These are phyloP conservation scores for Lactarius vividus DNA, from an alignment of 768 basidiomycete genomes.

Conservation along the genomic window DNA sequence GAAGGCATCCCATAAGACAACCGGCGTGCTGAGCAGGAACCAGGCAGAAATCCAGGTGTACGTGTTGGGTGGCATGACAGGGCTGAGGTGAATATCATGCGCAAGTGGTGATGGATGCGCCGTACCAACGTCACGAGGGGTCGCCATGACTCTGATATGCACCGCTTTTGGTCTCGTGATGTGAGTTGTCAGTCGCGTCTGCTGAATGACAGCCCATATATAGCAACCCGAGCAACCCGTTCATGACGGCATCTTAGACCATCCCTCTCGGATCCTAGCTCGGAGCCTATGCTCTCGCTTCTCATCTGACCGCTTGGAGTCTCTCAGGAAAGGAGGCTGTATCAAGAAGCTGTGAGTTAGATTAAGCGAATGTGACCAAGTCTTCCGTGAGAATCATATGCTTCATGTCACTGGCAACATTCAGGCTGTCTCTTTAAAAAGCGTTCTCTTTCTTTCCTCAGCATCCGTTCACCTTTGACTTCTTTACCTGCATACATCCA, in stretches of 20 bases:
- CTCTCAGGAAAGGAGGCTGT: neutral
- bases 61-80: constrained; percentile 32
- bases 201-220: neutral
- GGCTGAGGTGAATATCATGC: neutral
- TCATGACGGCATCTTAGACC: neutral
- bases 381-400: neutral
- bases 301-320: neutral
- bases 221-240: neutral
- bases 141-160: neutral
- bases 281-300: neutral
- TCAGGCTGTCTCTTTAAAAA: neutral
- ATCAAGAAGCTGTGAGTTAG: neutral
- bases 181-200: neutral
- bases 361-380: neutral
- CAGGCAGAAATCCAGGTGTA: constrained; percentile 32
- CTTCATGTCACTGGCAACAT: neutral
- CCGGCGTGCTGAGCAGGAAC: constrained; percentile 55
- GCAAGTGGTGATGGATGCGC: neutral
- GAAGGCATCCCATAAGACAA: constrained; percentile 77
- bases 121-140: neutral
- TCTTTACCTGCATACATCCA: neutral
- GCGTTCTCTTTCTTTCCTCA: neutral
- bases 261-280: neutral
- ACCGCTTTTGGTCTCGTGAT: constrained; percentile 6
- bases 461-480: neutral